Conservation (phyloP, 306 rosid genomes). For the Vigna radiata region DNA sequence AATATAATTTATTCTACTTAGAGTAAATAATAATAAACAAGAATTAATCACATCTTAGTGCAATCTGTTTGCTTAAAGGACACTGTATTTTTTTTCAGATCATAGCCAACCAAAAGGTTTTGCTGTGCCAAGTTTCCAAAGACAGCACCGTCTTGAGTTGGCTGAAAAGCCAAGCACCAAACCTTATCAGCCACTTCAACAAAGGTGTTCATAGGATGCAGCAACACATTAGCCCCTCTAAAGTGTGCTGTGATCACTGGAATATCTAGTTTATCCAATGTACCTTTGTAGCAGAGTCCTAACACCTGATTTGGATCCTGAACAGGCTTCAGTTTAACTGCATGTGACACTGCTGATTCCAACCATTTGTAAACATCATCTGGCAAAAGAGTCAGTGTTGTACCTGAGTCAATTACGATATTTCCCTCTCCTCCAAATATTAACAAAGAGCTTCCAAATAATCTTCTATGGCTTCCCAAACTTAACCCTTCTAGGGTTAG, state of each 20-base stretch:
- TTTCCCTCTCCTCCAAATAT: neutral
- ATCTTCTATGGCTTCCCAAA: neutral
- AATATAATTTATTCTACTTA: neutral
- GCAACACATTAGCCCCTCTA: slow-evolving; percentile 44
- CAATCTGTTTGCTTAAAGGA: slow-evolving; percentile 62
- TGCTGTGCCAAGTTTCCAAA: slow-evolving; percentile 64
- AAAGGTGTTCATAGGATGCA: slow-evolving; percentile 49
- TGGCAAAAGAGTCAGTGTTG: slow-evolving; percentile 39
- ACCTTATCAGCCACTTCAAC: slow-evolving; percentile 12
- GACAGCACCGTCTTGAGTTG: neutral
- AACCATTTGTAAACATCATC: neutral
- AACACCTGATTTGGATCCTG: neutral
- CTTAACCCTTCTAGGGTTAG: slow-evolving; percentile 32
- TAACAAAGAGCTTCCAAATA: neutral
- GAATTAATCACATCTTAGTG: neutral
- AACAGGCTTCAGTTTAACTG: neutral
- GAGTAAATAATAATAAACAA: neutral
- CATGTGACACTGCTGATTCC: neutral
- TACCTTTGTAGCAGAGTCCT: slow-evolving; percentile 42
- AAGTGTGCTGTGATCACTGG: slow-evolving; percentile 53
- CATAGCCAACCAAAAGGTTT: slow-evolving; percentile 68
- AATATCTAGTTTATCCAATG: neutral
- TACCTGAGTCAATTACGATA: slow-evolving; percentile 52
- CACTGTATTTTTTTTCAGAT: slow-evolving; percentile 21
- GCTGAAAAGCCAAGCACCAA: slow-evolving; percentile 53